phyloP scores from a whole-genome alignment of 345 rosid species.

The sweet orange (Citrus sinensis) region DNA sequence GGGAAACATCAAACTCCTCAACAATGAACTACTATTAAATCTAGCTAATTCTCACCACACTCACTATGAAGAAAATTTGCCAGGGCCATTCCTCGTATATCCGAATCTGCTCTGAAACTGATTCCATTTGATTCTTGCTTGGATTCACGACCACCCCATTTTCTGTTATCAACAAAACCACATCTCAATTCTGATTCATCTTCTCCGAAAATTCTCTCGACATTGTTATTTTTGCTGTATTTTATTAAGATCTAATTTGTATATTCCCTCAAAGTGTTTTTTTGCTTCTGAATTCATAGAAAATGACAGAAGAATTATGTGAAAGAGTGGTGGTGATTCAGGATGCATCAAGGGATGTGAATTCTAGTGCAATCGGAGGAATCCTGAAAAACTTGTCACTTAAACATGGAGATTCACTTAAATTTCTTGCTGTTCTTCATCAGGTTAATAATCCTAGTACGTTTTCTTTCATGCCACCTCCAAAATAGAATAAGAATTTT shows the following conservation, averaged over 20 bases:
- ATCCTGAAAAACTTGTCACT: slow-evolving; percentile 31
- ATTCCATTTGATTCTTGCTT: slow-evolving; percentile 17
- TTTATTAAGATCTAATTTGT: too few relatives aligned
- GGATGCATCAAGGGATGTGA: slow-evolving; percentile 43
- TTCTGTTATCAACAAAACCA: too few relatives aligned
- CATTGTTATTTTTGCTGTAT: too few relatives aligned
- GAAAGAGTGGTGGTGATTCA: slow-evolving; percentile 45
- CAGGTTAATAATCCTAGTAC: slow-evolving; percentile 66
- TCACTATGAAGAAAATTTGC: neutral
- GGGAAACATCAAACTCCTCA: neutral
- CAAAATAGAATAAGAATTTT: slow-evolving; percentile 30
- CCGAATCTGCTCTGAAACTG: slow-evolving; percentile 26
- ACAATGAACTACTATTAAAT: too few relatives aligned
- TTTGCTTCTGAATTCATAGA: neutral
- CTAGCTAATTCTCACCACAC: too few relatives aligned
- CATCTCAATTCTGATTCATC: too few relatives aligned
- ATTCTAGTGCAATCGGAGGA: slow-evolving; percentile 25
- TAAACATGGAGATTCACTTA: slow-evolving; percentile 45
- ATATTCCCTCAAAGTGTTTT: too few relatives aligned
- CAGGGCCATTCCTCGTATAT: slow-evolving; percentile 18
- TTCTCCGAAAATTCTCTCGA: too few relatives aligned
- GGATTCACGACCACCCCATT: slow-evolving; percentile 25
- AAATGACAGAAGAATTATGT: slow-evolving; percentile 27
- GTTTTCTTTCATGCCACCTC: slow-evolving; percentile 42
- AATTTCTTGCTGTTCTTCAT: slow-evolving; percentile 45